phyloP scores from a whole-genome alignment of 495 filamentous ascomycete species.

The Saxophila tyrrhenica region DNA sequence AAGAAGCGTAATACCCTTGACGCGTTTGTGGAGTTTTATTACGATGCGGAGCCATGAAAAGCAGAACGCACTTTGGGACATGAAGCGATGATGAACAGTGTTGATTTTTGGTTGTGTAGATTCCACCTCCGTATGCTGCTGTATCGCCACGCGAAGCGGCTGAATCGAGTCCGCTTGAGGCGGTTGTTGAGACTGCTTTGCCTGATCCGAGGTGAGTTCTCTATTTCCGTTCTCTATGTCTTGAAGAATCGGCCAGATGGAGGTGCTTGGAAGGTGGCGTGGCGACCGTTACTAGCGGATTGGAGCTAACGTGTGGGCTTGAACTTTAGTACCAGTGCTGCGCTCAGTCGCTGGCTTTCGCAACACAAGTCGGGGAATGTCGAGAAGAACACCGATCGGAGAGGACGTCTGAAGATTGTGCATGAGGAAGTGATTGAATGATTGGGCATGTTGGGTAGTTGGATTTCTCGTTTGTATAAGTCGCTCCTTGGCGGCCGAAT shows the following conservation, averaged over 20 bases:
- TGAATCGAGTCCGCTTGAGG: slow-evolving; percentile 9
- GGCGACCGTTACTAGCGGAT: not conserved
- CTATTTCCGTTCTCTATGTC: not conserved
- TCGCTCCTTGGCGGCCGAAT: no score
- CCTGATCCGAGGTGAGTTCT: slow-evolving; percentile 9
- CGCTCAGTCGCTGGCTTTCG: slow-evolving; percentile 10
- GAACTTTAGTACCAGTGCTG: slow-evolving; percentile 3
- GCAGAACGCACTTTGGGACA: no score
- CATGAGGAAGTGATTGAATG: slow-evolving; percentile 4
- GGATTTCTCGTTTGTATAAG: no score
- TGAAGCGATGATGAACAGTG: no score
- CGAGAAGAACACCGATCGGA: not conserved
- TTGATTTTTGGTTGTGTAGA: slow-evolving; percentile 4
- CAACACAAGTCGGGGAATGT: slow-evolving; percentile 1
- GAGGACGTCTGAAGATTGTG: slow-evolving; percentile 8
- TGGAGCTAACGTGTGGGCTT: not conserved
- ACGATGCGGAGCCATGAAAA: not conserved
- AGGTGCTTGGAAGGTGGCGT: not conserved
- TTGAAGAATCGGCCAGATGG: no score
- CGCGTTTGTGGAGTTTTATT: slow-evolving; percentile 8
- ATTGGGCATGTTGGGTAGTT: not conserved
- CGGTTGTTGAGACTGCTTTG: slow-evolving; percentile 11
- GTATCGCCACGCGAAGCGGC: slow-evolving; percentile 1
- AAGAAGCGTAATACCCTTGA: slow-evolving; percentile 3
- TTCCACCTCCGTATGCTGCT: slow-evolving; percentile 7